Evolutionary conservation across 371 early-diverging fungal species (phyloP).

Genomic region (Neoconidiobolus thromboides): DNA sequence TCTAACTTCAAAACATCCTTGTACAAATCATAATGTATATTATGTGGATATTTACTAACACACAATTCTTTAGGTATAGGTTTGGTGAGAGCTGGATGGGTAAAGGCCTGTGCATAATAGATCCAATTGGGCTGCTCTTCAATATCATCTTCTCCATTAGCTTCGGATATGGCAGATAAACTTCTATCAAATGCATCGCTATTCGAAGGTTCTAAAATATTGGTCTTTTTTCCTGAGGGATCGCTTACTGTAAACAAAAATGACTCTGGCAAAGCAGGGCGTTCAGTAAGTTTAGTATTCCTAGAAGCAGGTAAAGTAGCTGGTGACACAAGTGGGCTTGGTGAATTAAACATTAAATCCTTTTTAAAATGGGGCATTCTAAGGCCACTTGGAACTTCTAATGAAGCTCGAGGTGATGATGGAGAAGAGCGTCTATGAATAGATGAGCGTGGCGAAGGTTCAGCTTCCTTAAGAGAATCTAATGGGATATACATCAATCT

Average conservation of each 20-base stretch:
- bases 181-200: neutral
- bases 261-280: neutral
- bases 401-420: neutral
- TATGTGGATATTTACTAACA: neutral
- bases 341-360: too few relatives aligned
- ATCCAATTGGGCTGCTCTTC: neutral
- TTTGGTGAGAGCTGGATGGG: conserved; percentile 4
- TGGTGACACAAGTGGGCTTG: neutral
- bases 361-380: neutral
- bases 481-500: conserved; percentile 27
- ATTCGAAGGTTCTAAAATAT: neutral
- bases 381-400: neutral
- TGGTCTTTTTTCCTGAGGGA: neutral
- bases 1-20: neutral
- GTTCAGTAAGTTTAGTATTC: neutral
- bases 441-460: neutral
- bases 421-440: neutral
- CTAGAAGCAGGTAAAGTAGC: neutral
- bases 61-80: neutral
- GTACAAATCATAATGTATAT: neutral
- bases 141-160: neutral
- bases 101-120: conserved; percentile 4
- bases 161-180: neutral
- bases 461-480: conserved; percentile 11
- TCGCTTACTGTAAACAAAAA: too few relatives aligned